Evolutionary conservation across 1,284 basidiomycete genomes (phyloP).

Genomic region (Exobasidium rhododendri): DNA sequence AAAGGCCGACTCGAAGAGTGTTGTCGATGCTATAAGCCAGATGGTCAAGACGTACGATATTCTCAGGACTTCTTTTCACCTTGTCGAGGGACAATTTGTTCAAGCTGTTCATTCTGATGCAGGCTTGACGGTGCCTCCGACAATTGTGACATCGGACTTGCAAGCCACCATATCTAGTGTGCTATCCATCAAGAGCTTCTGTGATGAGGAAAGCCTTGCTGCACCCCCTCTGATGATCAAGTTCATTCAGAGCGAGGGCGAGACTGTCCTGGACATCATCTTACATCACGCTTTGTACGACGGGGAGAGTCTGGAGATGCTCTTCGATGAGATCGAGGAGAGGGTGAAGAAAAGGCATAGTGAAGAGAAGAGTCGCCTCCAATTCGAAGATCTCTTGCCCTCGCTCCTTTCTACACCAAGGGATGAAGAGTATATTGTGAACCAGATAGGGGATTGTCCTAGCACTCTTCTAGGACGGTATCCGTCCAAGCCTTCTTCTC

Average conservation of each 20-base stretch:
- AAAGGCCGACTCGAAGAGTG: not conserved
- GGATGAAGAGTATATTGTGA: conserved; percentile 32
- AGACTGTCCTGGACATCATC: conserved; percentile 13
- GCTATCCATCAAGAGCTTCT: not conserved
- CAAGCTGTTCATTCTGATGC: conserved; percentile 30
- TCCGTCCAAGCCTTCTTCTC: not conserved
- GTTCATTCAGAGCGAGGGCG: not conserved
- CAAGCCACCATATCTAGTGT: not conserved
- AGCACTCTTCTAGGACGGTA: not conserved
- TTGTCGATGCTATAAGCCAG: conserved; percentile 26
- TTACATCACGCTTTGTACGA: conserved; percentile 45
- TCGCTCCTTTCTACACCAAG: conserved; percentile 28
- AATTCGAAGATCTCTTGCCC: conserved; percentile 31
- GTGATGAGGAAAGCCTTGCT: not conserved
- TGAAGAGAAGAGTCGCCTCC: conserved; percentile 15
- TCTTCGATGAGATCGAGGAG: conserved; percentile 26
- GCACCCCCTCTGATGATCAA: not conserved
- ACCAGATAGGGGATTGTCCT: conserved; percentile 23
- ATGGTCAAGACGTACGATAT: conserved; percentile 34
- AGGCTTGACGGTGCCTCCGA: not conserved
- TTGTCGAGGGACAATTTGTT: conserved; percentile 27
- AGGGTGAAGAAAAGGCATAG: not conserved
- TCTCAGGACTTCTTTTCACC: conserved; percentile 43
- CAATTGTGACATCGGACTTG: not conserved
- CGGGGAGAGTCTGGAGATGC: conserved; percentile 32